phyloP scores from a whole-genome alignment of 2,329 filamentous ascomycete species.

The Arthrobotrys entomopaga region DNA sequence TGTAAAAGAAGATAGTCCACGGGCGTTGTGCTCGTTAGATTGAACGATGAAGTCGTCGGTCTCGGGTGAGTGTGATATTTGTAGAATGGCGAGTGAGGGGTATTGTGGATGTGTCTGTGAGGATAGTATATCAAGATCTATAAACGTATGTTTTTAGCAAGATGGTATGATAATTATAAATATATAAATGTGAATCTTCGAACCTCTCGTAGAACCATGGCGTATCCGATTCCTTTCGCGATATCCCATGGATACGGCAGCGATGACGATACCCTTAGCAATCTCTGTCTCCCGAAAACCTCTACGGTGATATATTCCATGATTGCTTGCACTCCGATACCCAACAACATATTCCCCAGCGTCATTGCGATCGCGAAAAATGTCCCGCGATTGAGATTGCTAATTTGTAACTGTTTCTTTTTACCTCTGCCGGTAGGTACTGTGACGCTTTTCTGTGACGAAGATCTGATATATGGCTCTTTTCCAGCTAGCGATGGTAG shows the following conservation, averaged over 20 bases:
- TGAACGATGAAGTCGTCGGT: conserved; percentile 70
- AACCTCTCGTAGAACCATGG: conserved; percentile 70
- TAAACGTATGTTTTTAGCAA: neutral
- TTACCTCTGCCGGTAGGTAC: conserved; percentile 65
- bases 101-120: conserved; percentile 73
- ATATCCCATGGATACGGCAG: conserved; percentile 73
- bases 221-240: conserved; percentile 67
- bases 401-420: conserved; percentile 58
- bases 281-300: conserved; percentile 67
- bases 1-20: conserved; percentile 71
- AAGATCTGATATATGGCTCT: conserved; percentile 64
- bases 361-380: conserved; percentile 67
- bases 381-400: conserved; percentile 43
- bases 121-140: conserved; percentile 76
- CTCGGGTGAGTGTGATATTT: conserved; percentile 67
- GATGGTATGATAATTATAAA: neutral
- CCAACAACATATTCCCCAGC: conserved; percentile 68
- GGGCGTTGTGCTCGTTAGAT: conserved; percentile 75
- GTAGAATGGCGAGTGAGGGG: conserved; percentile 64
- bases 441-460: conserved; percentile 64
- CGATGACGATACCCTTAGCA: conserved; percentile 69
- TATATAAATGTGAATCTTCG: conserved; percentile 53
- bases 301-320: conserved; percentile 69
- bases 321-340: conserved; percentile 67
- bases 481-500: conserved; percentile 75